Percentiles rank a stretch among this genome's conserved stretches.
Conservation (phyloP, 2,329 filamentous ascomycete genomes). For the Colletotrichum brevisporum region DNA sequence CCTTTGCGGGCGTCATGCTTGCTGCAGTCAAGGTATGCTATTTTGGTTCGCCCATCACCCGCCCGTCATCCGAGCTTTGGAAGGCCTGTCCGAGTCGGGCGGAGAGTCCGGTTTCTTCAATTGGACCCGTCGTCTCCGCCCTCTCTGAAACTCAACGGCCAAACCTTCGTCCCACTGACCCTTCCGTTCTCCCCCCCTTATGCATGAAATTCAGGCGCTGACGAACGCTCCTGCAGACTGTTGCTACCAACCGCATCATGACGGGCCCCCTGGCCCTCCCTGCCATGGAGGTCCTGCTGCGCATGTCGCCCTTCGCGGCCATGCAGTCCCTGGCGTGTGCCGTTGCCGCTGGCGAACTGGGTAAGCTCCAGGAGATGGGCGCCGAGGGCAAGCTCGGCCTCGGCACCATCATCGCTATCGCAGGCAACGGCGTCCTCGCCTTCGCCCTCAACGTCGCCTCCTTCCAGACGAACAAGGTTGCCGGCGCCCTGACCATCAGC, state of each 20-base stretch:
- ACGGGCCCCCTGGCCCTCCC: slow-evolving; percentile 71
- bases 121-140: slow-evolving; percentile 26
- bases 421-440: slow-evolving; percentile 67
- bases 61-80: slow-evolving; percentile 25
- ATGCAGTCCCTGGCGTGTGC: slow-evolving; percentile 68
- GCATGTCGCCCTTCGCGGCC: slow-evolving; percentile 73
- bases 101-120: slow-evolving; percentile 14
- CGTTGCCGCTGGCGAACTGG: slow-evolving; percentile 66
- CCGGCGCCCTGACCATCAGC: slow-evolving; percentile 71
- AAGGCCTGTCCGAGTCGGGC: slow-evolving; percentile 19
- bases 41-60: slow-evolving; percentile 1
- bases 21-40: slow-evolving; percentile 66
- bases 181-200: background rate
- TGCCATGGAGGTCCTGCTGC: slow-evolving; percentile 72
- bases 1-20: slow-evolving; percentile 67
- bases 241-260: slow-evolving; percentile 76
- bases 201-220: slow-evolving; percentile 21
- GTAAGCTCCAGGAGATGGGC: slow-evolving; percentile 55
- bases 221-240: slow-evolving; percentile 56
- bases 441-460: slow-evolving; percentile 70
- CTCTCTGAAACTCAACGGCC: slow-evolving; percentile 29
- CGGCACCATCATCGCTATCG: slow-evolving; percentile 56
- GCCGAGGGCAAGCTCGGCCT: slow-evolving; percentile 53
- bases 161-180: slow-evolving; percentile 20
- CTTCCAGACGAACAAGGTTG: slow-evolving; percentile 71